phyloP scores from a whole-genome alignment of 768 basidiomycete species.

The Trametes elegans region DNA sequence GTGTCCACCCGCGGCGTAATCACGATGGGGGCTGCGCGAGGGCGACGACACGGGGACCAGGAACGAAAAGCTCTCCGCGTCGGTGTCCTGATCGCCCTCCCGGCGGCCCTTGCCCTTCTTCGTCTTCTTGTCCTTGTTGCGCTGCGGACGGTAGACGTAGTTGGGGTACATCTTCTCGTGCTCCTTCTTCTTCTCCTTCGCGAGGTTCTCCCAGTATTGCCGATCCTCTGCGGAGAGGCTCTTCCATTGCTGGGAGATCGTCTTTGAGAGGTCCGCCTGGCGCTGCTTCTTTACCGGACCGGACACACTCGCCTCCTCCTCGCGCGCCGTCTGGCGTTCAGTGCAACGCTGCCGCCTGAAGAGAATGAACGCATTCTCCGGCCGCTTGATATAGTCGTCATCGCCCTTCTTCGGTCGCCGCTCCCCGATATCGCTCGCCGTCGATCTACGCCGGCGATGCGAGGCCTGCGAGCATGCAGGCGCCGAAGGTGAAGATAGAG shows the following conservation, averaged over 20 bases:
- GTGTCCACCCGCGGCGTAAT: constrained; percentile 25
- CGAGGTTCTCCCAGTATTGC: constrained; percentile 71
- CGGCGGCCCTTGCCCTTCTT: constrained; percentile 38
- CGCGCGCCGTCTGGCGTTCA: constrained; percentile 57
- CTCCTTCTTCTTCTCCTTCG: constrained; percentile 79
- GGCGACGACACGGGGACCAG: constrained; percentile 34
- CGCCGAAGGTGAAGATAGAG: constrained; percentile 29
- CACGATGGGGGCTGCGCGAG: constrained; percentile 35
- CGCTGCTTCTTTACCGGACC: constrained; percentile 66
- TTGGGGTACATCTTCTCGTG: constrained; percentile 72
- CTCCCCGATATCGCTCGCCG: constrained; percentile 34
- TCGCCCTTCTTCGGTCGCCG: constrained; percentile 60
- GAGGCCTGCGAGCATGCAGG: constrained; percentile 30
- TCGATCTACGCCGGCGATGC: constrained; percentile 35
- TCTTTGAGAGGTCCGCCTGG: constrained; percentile 78
- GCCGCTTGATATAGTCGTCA: constrained; percentile 81
- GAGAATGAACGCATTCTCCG: constrained; percentile 82
- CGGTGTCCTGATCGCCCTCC: constrained; percentile 50
- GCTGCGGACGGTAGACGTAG: constrained; percentile 78
- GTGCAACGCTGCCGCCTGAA: constrained; percentile 80
- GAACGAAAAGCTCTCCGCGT: constrained; percentile 49
- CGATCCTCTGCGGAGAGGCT: constrained; percentile 61
- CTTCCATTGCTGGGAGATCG: constrained; percentile 82
- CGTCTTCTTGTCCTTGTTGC: constrained; percentile 50
- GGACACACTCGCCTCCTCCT: constrained; percentile 39